Percentiles rank a stretch among this genome's conserved stretches.
Evolutionary conservation across 495 filamentous ascomycete genomes (phyloP).

Genomic region (Geoglossum glabrum): DNA sequence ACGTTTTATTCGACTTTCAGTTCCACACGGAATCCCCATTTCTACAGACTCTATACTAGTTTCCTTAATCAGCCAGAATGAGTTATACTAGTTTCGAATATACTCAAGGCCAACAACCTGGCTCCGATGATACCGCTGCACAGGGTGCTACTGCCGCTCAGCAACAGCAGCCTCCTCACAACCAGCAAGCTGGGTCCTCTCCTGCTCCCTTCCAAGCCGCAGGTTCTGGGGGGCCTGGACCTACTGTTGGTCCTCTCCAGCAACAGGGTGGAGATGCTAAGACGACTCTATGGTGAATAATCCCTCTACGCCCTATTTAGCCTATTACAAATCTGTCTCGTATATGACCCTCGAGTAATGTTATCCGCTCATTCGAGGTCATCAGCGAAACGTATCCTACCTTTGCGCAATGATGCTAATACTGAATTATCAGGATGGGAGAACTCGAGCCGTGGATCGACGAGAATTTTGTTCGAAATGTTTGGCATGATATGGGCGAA

Average conservation of each 20-base stretch:
- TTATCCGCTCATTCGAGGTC: not conserved
- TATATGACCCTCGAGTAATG: not conserved
- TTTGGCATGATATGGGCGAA: constrained; percentile 82
- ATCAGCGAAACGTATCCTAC: not conserved
- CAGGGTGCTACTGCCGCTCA: constrained; percentile 10
- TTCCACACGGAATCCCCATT: not conserved
- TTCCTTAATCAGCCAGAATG: constrained; percentile 2
- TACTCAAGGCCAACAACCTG: constrained; percentile 16
- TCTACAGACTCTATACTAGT: not conserved
- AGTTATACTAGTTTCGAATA: constrained; percentile 14
- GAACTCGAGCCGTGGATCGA: constrained; percentile 99
- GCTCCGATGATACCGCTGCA: constrained; percentile 13
- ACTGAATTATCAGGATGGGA: constrained; percentile 55
- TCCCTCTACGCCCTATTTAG: not conserved
- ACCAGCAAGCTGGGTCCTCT: constrained; percentile 32
- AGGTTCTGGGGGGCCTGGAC: constrained; percentile 29
- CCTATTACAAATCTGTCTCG: not conserved
- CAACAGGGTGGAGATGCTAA: constrained; percentile 44
- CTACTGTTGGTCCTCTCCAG: constrained; percentile 24
- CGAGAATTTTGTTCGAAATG: constrained; percentile 88
- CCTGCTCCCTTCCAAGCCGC: constrained; percentile 33
- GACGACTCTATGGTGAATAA: constrained; percentile 62
- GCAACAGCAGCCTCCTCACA: constrained; percentile 10
- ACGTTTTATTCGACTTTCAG: not conserved
- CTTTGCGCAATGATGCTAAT: constrained; percentile 6